Percentiles rank a stretch among this genome's conserved stretches.
These are phyloP conservation scores for Orbilia ellipsospora DNA, from an alignment of 2,329 filamentous ascomycete genomes.

Conservation along the genomic window DNA sequence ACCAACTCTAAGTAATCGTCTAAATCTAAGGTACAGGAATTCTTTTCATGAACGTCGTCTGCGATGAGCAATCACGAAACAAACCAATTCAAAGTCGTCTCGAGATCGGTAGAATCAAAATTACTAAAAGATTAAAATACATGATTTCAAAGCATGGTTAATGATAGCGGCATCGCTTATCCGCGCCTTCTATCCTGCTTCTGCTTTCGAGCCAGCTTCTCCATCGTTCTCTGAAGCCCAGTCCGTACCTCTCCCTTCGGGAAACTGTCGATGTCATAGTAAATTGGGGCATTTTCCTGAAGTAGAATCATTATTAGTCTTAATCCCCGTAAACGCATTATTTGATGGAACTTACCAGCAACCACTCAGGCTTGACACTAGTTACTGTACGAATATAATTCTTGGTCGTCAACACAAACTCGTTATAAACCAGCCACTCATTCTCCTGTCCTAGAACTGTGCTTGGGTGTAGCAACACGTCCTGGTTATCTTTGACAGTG, in stretches of 20 bases:
- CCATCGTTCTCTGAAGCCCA: conserved; percentile 69
- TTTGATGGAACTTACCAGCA: conserved; percentile 71
- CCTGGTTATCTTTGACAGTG: conserved; percentile 96
- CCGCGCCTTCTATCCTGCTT: conserved; percentile 59
- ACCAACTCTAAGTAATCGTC: too few relatives aligned
- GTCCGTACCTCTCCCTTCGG: conserved; percentile 84
- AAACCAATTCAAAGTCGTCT: too few relatives aligned
- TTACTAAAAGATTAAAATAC: background rate
- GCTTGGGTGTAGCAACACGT: conserved; percentile 90
- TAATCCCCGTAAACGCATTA: conserved; percentile 61
- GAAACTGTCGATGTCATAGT: conserved; percentile 88
- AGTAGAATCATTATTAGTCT: conserved; percentile 60
- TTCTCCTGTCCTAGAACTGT: conserved; percentile 88
- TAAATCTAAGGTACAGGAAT: too few relatives aligned
- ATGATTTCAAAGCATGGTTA: too few relatives aligned
- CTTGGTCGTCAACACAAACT: conserved; percentile 97
- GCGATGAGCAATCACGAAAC: too few relatives aligned
- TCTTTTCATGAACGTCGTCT: too few relatives aligned
- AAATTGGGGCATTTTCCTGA: conserved; percentile 87
- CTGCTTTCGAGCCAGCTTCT: conserved; percentile 72
- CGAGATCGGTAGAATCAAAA: too few relatives aligned
- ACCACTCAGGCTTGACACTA: conserved; percentile 90
- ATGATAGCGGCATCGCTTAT: background rate
- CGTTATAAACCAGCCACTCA: conserved; percentile 98
- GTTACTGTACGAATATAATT: conserved; percentile 97